Evolutionary conservation across 2,329 filamentous ascomycete species (phyloP).

Genomic region (Beauveria rudraprayagi): DNA sequence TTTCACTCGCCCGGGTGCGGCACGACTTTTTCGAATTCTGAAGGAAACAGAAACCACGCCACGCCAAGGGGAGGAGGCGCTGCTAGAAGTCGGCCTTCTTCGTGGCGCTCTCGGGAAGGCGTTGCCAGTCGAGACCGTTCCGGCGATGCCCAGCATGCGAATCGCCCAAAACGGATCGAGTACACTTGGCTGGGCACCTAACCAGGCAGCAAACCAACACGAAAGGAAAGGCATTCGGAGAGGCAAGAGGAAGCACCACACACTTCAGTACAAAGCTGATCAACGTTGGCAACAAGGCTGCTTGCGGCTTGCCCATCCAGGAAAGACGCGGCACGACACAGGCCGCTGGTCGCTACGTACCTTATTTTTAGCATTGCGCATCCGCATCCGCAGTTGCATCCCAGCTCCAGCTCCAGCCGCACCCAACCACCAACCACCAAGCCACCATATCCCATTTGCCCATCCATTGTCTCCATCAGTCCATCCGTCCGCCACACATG

Average conservation of each 20-base stretch:
- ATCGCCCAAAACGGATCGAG: background rate
- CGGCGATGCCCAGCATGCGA: background rate
- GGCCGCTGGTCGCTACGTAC: no score
- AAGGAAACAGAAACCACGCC: background rate
- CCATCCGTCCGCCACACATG: background rate
- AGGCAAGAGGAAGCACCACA: no score
- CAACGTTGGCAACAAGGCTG: background rate
- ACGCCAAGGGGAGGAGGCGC: background rate
- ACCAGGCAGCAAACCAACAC: no score
- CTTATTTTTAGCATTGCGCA: no score
- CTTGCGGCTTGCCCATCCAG: background rate
- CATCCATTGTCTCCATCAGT: background rate
- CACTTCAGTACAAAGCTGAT: background rate
- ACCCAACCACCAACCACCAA: background rate
- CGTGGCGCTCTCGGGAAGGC: conserved; percentile 7
- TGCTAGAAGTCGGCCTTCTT: background rate
- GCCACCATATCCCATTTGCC: background rate
- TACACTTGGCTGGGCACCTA: background rate
- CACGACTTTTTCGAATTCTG: background rate
- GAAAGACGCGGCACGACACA: background rate
- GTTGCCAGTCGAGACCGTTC: background rate
- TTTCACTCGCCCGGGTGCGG: background rate
- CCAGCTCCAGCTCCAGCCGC: background rate
- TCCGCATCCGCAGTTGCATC: no score
- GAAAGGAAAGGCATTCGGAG: no score